phyloP scores from a whole-genome alignment of 2,329 filamentous ascomycete genomes.

The Cercospora janseana region DNA sequence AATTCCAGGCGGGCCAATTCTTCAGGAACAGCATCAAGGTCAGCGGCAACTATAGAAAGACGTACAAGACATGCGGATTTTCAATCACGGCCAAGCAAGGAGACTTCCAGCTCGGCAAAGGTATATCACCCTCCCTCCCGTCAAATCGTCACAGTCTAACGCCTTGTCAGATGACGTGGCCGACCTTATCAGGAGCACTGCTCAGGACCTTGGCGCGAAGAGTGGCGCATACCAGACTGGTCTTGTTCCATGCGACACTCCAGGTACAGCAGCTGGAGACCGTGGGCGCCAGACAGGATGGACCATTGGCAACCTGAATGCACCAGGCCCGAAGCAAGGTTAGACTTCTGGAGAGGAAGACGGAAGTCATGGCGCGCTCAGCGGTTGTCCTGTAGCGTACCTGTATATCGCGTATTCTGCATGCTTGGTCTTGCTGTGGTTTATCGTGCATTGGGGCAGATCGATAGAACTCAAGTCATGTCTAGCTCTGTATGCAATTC shows the following conservation, averaged over 20 bases:
- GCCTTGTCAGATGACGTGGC: neutral
- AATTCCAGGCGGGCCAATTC: conserved; percentile 2
- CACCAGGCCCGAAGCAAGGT: conserved; percentile 8
- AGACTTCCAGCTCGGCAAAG: conserved; percentile 6
- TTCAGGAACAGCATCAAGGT: conserved; percentile 6
- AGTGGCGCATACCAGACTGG: conserved; percentile 9
- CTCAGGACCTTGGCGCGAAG: conserved; percentile 1
- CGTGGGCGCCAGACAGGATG: conserved; percentile 4
- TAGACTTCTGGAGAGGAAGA: too few relatives aligned
- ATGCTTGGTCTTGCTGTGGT: too few relatives aligned
- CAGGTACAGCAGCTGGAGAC: conserved; percentile 6
- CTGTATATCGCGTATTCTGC: too few relatives aligned
- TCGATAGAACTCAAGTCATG: too few relatives aligned
- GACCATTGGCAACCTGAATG: conserved; percentile 9
- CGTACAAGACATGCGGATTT: conserved; percentile 1
- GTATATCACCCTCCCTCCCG: neutral
- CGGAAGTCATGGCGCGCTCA: too few relatives aligned
- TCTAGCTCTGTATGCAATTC: too few relatives aligned
- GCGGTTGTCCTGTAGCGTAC: too few relatives aligned
- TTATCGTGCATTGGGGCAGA: too few relatives aligned
- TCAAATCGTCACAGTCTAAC: neutral
- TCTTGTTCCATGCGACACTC: conserved; percentile 7
- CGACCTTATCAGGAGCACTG: neutral
- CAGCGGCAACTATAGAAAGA: neutral
- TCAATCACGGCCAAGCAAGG: conserved; percentile 2